Conservation (phyloP, 805 yeast species). For the Torulaspora maleeae region DNA sequence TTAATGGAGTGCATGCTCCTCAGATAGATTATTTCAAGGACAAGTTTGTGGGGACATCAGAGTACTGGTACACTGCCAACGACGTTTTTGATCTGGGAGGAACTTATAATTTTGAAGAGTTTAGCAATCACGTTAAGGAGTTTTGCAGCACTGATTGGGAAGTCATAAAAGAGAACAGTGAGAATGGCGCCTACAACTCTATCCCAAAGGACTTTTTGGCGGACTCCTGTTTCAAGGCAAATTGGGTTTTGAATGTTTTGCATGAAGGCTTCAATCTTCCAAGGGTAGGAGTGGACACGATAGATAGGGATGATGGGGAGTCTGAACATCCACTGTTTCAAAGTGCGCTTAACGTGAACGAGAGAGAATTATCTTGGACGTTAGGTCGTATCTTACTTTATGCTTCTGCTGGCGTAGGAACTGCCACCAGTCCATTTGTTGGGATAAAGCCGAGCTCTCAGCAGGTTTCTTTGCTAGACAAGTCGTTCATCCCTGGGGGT, state of each 20-base stretch:
- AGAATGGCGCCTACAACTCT: conserved; percentile 53
- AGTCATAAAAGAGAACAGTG: conserved; percentile 44
- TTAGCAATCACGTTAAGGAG: conserved; percentile 58
- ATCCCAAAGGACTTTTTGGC: conserved; percentile 53
- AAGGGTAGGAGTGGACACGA: conserved; percentile 50
- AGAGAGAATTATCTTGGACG: conserved; percentile 92
- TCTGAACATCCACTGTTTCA: conserved; percentile 59
- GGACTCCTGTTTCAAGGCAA: conserved; percentile 88
- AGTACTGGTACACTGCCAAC: conserved; percentile 95
- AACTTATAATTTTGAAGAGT: conserved; percentile 69
- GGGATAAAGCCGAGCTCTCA: conserved; percentile 31
- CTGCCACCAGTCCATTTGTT: conserved; percentile 15
- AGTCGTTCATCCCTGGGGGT: conserved; percentile 28
- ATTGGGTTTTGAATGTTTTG: conserved; percentile 84
- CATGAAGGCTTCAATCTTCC: conserved; percentile 94
- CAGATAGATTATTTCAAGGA: conserved; percentile 71
- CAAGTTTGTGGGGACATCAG: conserved; percentile 88
- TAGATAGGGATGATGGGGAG: conserved; percentile 23
- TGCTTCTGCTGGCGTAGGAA: conserved; percentile 63
- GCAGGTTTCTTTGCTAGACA: conserved; percentile 18
- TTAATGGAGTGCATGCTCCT: conserved; percentile 95
- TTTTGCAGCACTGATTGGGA: conserved; percentile 80
- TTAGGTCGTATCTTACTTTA: conserved; percentile 79
- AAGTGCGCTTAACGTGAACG: conserved; percentile 74
- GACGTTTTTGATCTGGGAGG: conserved; percentile 89